Evolutionary conservation across 2,329 filamentous ascomycete genomes (phyloP).

Genomic region (Aspergillus chevalieri): DNA sequence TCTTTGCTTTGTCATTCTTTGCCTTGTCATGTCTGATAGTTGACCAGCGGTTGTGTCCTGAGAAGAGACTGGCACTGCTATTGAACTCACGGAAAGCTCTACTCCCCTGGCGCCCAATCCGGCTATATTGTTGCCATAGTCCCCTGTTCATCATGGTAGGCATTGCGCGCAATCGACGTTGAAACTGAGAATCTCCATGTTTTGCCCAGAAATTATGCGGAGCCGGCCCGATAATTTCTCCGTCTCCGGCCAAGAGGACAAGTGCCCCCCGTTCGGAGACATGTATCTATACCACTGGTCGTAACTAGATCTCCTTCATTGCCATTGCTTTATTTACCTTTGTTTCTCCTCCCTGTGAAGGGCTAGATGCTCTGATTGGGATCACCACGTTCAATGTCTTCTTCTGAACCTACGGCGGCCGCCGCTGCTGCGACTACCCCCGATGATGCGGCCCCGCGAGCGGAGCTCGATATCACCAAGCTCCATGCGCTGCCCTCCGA

Average conservation of each 20-base stretch:
- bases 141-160: constrained; percentile 18
- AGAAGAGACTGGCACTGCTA: constrained; percentile 42
- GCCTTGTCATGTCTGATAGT: constrained; percentile 96
- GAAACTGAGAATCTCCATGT: not conserved
- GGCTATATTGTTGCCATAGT: constrained; percentile 10
- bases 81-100: constrained; percentile 42
- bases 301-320: not conserved
- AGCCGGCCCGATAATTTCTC: constrained; percentile 25
- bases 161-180: constrained; percentile 13
- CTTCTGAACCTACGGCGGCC: constrained; percentile 22
- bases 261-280: constrained; percentile 16
- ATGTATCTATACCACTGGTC: constrained; percentile 7
- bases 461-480: constrained; percentile 81
- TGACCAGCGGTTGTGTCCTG: constrained; percentile 89
- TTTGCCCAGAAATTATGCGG: constrained; percentile 6
- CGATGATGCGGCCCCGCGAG: constrained; percentile 28
- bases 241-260: constrained; percentile 23
- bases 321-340: constrained; percentile 5
- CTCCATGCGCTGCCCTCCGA: constrained; percentile 83
- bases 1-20: constrained; percentile 70
- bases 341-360: constrained; percentile 1
- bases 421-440: constrained; percentile 28
- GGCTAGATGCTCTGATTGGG: constrained; percentile 5
- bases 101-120: constrained; percentile 11
- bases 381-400: constrained; percentile 31